Conservation (phyloP, 139 green algal species). For the Chlamydomonas incerta region DNA sequence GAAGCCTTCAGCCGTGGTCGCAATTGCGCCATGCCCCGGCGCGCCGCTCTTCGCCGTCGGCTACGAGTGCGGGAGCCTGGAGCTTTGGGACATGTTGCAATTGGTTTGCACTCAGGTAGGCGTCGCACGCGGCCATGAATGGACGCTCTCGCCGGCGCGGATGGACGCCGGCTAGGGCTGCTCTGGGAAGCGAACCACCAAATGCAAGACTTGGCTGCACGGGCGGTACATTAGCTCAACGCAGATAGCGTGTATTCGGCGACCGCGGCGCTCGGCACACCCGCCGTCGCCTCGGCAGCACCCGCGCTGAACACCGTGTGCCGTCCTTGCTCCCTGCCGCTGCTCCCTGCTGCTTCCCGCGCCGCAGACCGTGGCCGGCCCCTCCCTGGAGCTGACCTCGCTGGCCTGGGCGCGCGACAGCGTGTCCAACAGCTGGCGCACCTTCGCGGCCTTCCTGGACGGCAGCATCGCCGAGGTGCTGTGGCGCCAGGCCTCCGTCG, state of each 20-base stretch:
- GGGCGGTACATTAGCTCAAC: no score
- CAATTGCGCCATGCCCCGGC: constrained; percentile 76
- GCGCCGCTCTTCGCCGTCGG: constrained; percentile 77
- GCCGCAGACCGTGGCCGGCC: constrained; percentile 76
- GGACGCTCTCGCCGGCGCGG: not conserved
- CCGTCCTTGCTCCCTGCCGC: no score
- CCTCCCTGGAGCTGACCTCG: constrained; percentile 68
- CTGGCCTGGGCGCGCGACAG: constrained; percentile 75
- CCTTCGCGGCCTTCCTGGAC: constrained; percentile 84
- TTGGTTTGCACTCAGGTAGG: constrained; percentile 70
- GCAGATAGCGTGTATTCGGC: no score
- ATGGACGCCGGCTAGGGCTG: not conserved
- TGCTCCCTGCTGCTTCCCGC: no score
- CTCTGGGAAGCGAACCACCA: not conserved
- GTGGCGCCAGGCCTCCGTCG: constrained; percentile 44
- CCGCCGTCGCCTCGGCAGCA: no score
- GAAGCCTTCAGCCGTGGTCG: constrained; percentile 76
- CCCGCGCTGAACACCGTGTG: no score
- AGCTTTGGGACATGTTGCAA: constrained; percentile 83
- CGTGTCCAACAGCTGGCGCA: constrained; percentile 54
- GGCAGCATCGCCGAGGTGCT: constrained; percentile 81
- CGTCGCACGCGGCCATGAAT: not conserved
- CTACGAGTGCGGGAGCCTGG: constrained; percentile 85
- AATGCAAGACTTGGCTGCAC: no score
- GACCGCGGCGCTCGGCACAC: no score